Evolutionary conservation across 208 protist species (phyloP), one percentile per base, ranked within the genome.

Genomic region (Porcisia hertigi): DNA sequence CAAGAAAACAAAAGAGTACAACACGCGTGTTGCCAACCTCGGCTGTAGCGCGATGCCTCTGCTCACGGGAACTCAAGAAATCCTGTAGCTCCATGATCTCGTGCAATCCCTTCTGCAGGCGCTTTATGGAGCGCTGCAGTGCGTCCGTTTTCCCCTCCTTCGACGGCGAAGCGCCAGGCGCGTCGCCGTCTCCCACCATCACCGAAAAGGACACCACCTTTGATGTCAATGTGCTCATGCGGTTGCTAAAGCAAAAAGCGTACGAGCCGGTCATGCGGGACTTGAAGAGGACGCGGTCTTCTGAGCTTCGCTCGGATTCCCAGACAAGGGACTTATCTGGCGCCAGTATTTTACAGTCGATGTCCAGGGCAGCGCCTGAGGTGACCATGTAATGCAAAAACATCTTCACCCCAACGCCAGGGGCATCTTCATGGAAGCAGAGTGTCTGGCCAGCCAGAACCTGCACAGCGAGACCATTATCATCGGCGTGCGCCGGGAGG

Each of bases 191-290:
- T 36, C 84, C 87, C 23, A 94, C 85, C 14, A 83, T 49, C 12
- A 97, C 85, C 3, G 84, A 86, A 71, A 98, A 94, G 20, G 88
- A 74, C 20, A 98, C 92, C 39, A 94, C 83, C 78, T 98, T 98
- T 25, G 53, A 54, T 4, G 90, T 93, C 0, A 97, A 14, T 9
- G 86, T 95, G 73, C 89, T 94, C 91, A 98, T 97, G 47, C 71
- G 81, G 78, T 98, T 98, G 16, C 81, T 90, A 67, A 98, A 97
- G 86, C 95, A 98, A 59, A 98, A 95, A 43, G 72, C 64, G 83
- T 97, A 86, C 36, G 74, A 57, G 34, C 94, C 95, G 3, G 83
- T 58, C 14, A 73, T 57, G 23, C 80, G 75, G 54, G 93, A 76
- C 81, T 94, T 97, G 86, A 96, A 98, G 36, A 96, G 84, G 30